Base-by-base conservation (phyloP, 2,329 filamentous ascomycete genomes). In the Leptographium galeiforme region DNA sequence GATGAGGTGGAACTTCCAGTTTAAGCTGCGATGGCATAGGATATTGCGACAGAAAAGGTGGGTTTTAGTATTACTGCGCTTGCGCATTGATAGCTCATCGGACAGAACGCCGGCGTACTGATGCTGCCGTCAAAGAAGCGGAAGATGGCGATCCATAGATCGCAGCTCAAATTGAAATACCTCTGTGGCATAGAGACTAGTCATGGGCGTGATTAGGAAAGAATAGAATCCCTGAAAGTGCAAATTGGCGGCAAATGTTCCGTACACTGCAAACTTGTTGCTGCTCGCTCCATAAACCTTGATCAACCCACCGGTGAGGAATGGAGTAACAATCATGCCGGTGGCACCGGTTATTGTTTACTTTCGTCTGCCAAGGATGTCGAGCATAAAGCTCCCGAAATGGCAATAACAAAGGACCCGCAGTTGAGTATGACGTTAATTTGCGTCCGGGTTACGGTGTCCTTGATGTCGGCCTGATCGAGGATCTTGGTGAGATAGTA, bases 161-260 rank as follows among this genome's bases (percentile, higher is more conserved):
- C 67, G 62, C 2, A 68, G 56, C 33, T 64, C 50, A 40, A 40
- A 55, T 25, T 72, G 70, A 61, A 76, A 66, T 8, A 75, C 65
- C 60, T 76, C 74, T 0, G 73, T 67, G 0, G 73, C 72, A 55
- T 77, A 77, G 1, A 76, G 62, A 50, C 68, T 70, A 1, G 71
- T 63, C 32, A 78, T 58, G 3, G 73, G 73, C 8, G 73, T 77
- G 71, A 70, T 75, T 0, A 68, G 72, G n/a, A 77, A 63, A 1
- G 67, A 69, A 58, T 77, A 78, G 52, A 70, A 71, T 0, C 72
- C 74, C 53, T 75, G 71, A 59, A 77, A 78, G 2, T 77, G 62
- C 59, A 77, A 77, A 60, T 77, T 74, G 13, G 70, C 63, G 0
- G 71, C 71, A 0, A 76, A 70, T 12, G 68, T 67, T 7, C 67